Evolutionary conservation across 1,284 basidiomycete species (phyloP).

Genomic region (Gymnopus androsaceus): DNA sequence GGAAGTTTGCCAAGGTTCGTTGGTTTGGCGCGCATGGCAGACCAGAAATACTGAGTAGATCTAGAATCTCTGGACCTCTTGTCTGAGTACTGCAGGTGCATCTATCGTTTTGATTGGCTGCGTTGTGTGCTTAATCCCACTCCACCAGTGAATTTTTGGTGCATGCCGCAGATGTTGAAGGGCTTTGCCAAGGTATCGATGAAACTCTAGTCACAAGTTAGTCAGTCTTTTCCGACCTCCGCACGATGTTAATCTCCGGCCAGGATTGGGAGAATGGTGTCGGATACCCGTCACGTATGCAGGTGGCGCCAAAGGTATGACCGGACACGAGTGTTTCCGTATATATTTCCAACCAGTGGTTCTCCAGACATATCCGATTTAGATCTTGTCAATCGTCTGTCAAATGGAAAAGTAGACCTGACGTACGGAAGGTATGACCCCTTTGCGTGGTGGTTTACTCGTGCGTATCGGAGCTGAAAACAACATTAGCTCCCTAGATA

Average conservation of each 20-base stretch:
- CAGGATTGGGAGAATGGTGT: conserved; percentile 92
- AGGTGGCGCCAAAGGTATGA: conserved; percentile 92
- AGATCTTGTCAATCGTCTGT: conserved; percentile 80
- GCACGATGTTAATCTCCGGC: neutral
- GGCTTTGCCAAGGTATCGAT: conserved; percentile 95
- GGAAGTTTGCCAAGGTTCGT: conserved; percentile 79
- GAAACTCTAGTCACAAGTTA: conserved; percentile 83
- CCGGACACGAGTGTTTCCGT: conserved; percentile 15
- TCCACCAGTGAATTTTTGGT: conserved; percentile 85
- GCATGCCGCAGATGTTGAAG: conserved; percentile 98
- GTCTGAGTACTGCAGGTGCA: conserved; percentile 76
- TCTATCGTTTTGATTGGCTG: conserved; percentile 1
- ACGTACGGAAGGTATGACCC: conserved; percentile 86
- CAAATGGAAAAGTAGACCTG: conserved; percentile 86
- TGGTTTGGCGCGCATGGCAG: neutral
- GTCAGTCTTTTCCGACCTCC: conserved; percentile 26
- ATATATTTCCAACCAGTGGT: conserved; percentile 16
- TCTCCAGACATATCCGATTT: conserved; percentile 80
- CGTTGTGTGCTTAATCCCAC: conserved; percentile 1
- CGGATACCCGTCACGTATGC: conserved; percentile 94
- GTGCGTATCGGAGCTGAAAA: neutral
- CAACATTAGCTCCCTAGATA: conserved; percentile 68
- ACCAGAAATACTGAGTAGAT: neutral
- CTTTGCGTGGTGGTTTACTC: conserved; percentile 1
- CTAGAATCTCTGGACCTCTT: conserved; percentile 73